Evolutionary conservation across 2,329 filamentous ascomycete genomes (phyloP).

Genomic region (Daldinia eschscholtzii): DNA sequence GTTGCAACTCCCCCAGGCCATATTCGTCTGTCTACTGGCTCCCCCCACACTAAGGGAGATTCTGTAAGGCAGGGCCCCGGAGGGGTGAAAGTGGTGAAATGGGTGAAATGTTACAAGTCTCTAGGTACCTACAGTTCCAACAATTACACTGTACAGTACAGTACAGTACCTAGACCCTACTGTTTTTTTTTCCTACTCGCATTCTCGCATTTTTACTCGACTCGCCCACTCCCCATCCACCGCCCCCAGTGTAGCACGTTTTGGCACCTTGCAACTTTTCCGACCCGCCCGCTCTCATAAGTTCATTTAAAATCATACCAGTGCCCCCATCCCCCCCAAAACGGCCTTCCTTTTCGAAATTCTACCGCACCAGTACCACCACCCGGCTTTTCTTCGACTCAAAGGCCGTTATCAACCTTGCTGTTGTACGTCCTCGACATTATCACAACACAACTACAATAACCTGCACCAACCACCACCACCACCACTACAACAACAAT

Average conservation of each 20-base stretch:
- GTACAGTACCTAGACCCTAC: conserved; percentile 16
- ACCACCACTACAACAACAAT: conserved; percentile 12
- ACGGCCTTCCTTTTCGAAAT: conserved; percentile 50
- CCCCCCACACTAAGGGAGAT: conserved; percentile 49
- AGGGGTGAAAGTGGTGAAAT: conserved; percentile 38
- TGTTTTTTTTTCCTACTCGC: conserved; percentile 1
- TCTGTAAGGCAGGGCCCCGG: conserved; percentile 46
- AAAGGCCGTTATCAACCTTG: conserved; percentile 32
- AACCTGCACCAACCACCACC: conserved; percentile 4
- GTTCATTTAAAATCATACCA: conserved; percentile 55
- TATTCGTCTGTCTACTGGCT: conserved; percentile 42
- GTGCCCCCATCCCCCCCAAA: conserved; percentile 52
- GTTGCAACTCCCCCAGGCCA: conserved; percentile 48
- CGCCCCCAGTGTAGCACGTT: conserved; percentile 43
- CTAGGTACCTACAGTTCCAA: conserved; percentile 41
- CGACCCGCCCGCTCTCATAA: conserved; percentile 48
- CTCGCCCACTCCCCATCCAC: conserved; percentile 24
- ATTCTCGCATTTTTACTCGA: conserved; percentile 1
- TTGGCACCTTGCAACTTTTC: conserved; percentile 42
- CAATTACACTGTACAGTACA: conserved; percentile 46
- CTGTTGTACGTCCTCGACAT: conserved; percentile 19
- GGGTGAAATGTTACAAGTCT: conserved; percentile 14
- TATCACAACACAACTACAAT: conserved; percentile 1
- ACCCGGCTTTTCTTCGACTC: conserved; percentile 33
- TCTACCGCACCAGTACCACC: conserved; percentile 47